phyloP scores from a whole-genome alignment of 305 asterid genomes.

The Stenogyne calaminthoides region DNA sequence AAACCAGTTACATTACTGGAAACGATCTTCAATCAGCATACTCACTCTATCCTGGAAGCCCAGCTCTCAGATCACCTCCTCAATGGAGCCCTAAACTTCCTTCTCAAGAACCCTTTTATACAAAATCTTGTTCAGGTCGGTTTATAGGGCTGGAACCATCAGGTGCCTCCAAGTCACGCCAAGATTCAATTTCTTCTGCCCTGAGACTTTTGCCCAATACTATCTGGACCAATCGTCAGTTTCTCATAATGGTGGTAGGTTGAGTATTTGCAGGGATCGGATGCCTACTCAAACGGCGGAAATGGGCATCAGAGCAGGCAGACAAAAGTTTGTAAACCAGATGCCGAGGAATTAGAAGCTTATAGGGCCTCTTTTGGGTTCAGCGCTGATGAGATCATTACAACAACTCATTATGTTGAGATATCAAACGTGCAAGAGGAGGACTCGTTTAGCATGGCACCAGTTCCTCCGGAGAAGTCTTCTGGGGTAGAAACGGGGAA shows the following conservation, averaged over 20 bases:
- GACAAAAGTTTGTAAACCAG: conserved; percentile 64
- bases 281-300: conserved; percentile 69
- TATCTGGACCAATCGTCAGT: conserved; percentile 86
- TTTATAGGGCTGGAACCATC: conserved; percentile 42
- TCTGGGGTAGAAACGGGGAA: conserved; percentile 33
- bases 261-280: conserved; percentile 88
- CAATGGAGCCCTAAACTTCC: conserved; percentile 45
- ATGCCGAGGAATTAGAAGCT: conserved; percentile 95
- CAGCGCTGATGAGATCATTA: conserved; percentile 97
- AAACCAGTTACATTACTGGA: conserved; percentile 41
- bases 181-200: conserved; percentile 98
- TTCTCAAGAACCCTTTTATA: conserved; percentile 43
- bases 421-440: conserved; percentile 83
- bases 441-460: conserved; percentile 71
- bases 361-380: conserved; percentile 98
- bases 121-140: conserved; percentile 63
- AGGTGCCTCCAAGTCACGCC: conserved; percentile 55
- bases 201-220: conserved; percentile 94
- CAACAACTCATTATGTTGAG: conserved; percentile 86
- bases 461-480: conserved; percentile 45
- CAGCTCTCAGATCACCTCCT: conserved; percentile 76
- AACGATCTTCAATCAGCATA: conserved; percentile 70
- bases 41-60: conserved; percentile 74
- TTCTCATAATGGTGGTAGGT: conserved; percentile 86
- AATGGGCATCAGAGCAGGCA: conserved; percentile 68